These are phyloP conservation scores for Irpex sp. DNA, from an alignment of 1,284 basidiomycete species.

Conservation along the genomic window DNA sequence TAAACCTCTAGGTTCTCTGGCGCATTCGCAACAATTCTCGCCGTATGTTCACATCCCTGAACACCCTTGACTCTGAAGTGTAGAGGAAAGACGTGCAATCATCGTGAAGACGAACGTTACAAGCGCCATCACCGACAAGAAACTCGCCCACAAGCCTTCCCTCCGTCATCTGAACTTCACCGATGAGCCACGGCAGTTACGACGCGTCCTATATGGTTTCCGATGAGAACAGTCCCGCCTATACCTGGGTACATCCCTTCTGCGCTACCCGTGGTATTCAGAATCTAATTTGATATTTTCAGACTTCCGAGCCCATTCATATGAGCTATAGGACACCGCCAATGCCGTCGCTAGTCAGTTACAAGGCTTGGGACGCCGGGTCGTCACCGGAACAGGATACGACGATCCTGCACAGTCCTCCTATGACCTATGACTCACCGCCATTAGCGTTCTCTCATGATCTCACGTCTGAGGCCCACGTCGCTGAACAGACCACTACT, in stretches of 20 bases:
- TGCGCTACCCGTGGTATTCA: background rate
- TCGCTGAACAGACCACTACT: background rate
- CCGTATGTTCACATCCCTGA: slow-evolving; percentile 4
- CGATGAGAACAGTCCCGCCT: slow-evolving; percentile 7
- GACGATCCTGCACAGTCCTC: slow-evolving; percentile 4
- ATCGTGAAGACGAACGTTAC: background rate
- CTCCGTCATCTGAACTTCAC: background rate
- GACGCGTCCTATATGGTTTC: slow-evolving; percentile 7
- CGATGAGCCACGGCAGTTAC: slow-evolving; percentile 11
- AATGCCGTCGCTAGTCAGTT: background rate
- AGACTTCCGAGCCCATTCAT: background rate
- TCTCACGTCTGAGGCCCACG: background rate
- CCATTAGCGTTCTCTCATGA: slow-evolving; percentile 1
- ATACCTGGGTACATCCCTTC: slow-evolving; percentile 11
- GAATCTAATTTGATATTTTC: background rate
- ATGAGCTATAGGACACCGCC: slow-evolving; percentile 4
- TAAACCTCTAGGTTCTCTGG: slow-evolving; percentile 1
- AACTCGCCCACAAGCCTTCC: background rate
- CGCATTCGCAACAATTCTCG: background rate
- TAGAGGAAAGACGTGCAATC: background rate
- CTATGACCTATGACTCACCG: slow-evolving; percentile 5
- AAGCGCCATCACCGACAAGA: background rate
- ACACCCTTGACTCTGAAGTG: slow-evolving; percentile 3
- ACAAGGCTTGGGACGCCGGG: background rate
- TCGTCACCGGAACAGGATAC: background rate